Percentiles rank a stretch among this genome's conserved stretches.
phyloP scores from a whole-genome alignment of 2,329 filamentous ascomycete species.

The Didymella pomorum region DNA sequence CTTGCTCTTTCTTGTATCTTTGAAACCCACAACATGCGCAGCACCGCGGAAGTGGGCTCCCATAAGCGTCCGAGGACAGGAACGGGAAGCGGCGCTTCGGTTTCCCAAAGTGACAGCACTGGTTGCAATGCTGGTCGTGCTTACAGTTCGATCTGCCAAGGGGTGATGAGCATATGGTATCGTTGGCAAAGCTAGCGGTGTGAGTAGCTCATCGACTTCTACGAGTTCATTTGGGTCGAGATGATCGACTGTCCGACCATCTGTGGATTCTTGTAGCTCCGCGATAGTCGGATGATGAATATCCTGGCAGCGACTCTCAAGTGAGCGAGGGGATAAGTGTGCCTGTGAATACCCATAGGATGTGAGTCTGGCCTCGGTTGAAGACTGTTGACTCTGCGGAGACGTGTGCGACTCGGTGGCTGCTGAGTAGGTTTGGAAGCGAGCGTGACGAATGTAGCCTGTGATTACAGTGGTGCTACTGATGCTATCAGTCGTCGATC shows the following conservation, averaged over 20 bases:
- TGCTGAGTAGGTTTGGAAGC: background rate
- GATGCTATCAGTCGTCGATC: background rate
- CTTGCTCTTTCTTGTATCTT: background rate
- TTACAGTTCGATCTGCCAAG: background rate
- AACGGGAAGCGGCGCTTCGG: background rate
- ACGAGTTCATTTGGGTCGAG: background rate
- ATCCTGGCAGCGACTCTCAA: background rate
- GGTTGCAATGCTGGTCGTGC: constrained; percentile 1
- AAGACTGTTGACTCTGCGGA: background rate
- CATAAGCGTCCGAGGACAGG: background rate
- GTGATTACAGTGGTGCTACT: background rate
- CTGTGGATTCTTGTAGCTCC: background rate
- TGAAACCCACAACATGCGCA: background rate
- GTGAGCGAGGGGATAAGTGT: background rate
- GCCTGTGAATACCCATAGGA: too few species aligned
- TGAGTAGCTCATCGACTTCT: background rate
- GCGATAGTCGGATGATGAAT: background rate
- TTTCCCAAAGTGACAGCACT: background rate
- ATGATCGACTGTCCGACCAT: background rate
- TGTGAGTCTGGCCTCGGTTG: background rate
- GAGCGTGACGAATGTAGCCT: background rate
- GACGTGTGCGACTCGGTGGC: background rate
- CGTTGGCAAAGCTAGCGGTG: background rate
- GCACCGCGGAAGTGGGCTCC: background rate
- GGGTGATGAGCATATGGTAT: background rate